phyloP scores from a whole-genome alignment of 2,329 filamentous ascomycete genomes.

The Daldinia eschscholtzii region DNA sequence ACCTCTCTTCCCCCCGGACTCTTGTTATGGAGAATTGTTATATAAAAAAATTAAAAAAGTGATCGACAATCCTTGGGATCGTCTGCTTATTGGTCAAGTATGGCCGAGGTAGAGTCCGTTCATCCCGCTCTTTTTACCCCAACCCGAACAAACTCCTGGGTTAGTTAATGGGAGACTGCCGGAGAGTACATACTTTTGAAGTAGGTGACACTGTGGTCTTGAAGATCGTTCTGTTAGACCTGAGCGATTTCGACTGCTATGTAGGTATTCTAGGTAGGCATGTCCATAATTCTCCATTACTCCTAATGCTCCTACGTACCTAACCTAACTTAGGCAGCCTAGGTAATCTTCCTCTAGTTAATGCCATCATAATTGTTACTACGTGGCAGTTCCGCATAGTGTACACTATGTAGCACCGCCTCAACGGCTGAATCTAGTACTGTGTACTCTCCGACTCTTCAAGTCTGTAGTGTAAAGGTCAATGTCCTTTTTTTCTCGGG shows the following conservation, averaged over 20 bases:
- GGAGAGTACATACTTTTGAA: slow-evolving; percentile 13
- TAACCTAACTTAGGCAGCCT: too few relatives aligned
- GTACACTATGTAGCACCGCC: slow-evolving; percentile 30
- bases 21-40: slow-evolving; percentile 17
- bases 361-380: slow-evolving; percentile 17
- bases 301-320: slow-evolving; percentile 4
- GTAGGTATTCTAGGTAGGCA: background rate
- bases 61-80: slow-evolving; percentile 16
- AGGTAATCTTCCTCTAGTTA: too few relatives aligned
- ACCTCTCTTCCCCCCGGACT: slow-evolving; percentile 16
- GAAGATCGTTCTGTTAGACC: slow-evolving; percentile 31
- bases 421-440: slow-evolving; percentile 29
- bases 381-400: slow-evolving; percentile 32
- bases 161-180: slow-evolving; percentile 30
- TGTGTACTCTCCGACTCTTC: background rate
- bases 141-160: slow-evolving; percentile 39
- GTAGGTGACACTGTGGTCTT: slow-evolving; percentile 44
- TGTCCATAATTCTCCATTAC: slow-evolving; percentile 1
- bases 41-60: slow-evolving; percentile 18
- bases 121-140: slow-evolving; percentile 38
- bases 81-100: slow-evolving; percentile 32
- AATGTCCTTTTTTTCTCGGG: slow-evolving; percentile 5
- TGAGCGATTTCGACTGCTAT: slow-evolving; percentile 34
- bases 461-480: slow-evolving; percentile 7
- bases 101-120: slow-evolving; percentile 43